Conservation (phyloP, 164 flowering plant genomes). For the Amborella trichopoda region DNA sequence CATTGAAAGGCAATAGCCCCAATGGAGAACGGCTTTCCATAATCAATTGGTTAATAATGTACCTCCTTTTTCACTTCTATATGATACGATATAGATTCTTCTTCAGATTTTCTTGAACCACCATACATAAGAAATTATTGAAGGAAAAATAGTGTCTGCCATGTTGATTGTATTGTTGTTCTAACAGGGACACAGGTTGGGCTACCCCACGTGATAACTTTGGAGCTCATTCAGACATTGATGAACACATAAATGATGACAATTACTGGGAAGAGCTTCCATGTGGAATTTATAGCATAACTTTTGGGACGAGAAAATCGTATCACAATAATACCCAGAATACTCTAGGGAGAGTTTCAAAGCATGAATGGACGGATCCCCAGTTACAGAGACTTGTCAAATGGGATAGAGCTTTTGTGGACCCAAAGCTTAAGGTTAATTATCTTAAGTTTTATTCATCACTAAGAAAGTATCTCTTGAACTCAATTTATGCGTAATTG, state of each 20-base stretch:
- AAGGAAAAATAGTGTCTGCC: no score
- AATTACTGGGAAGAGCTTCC: constrained; percentile 88
- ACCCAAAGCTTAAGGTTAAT: constrained; percentile 31
- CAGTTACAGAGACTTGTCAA: constrained; percentile 41
- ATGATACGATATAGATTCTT: no score
- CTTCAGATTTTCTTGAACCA: no score
- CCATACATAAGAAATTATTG: no score
- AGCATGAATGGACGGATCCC: constrained; percentile 60
- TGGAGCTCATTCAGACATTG: constrained; percentile 24
- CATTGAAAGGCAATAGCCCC: no score
- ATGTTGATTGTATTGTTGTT: no score
- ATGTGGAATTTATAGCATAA: constrained; percentile 77
- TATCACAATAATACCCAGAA: background rate
- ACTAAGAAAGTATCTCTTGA: constrained; percentile 1
- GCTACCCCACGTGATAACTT: constrained; percentile 1
- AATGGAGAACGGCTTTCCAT: no score
- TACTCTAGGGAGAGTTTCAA: constrained; percentile 40
- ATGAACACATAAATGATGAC: constrained; percentile 15
- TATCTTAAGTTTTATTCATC: background rate
- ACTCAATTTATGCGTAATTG: no score
- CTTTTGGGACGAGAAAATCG: constrained; percentile 16
- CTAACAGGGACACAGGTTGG: background rate
- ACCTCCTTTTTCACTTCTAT: no score
- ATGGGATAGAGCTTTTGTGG: constrained; percentile 69
- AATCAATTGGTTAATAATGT: no score